Evolutionary conservation across 306 rosid species (phyloP), one percentile per base, ranked within the genome.

Genomic region (Castanea sativa): DNA sequence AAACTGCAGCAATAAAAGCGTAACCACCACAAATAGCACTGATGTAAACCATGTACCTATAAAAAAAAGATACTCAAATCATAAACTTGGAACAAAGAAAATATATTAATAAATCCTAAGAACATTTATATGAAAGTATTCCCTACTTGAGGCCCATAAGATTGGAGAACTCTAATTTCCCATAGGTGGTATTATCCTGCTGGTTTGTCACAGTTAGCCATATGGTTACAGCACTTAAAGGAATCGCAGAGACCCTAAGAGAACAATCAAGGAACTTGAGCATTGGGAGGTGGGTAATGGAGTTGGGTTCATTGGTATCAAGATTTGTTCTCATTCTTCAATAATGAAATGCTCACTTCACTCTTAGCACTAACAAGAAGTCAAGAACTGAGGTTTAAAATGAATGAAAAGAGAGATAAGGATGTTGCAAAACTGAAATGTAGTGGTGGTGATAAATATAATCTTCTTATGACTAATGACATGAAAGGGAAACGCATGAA

Each of bases 1-100:
- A 85, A 2, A 71, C 65, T 57, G 89, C 93, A 53, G 92, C 92
- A 45, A 87, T 68, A 75, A 87, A 77, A 79, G 97, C 90, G 73
- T 94, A 91, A 2, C 73, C 77, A 73, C 89, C 91, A 73, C 91
- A 88, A 56, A 94, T 82, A 67, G 80, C 84, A 78, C 95, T 90
- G 56, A 94, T 85, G 73, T 72, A 87, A 71, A 92, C 90, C 95
- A 92, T 81, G 81, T 92, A 94, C 96, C 98, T 94, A 72, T 32
- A 30, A 51, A n/a, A 65, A 13, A 56, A 14, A 78, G 68, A 61
- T 30, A 61, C 69, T 57, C 45, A 43, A 43, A 56, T 45, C 7
- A 25, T 2, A 18, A 27, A 45, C 49, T 9, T 5, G 57, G 27
- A 71, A 76, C 52, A 55, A 38, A 74, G 27, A 52, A 0, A 78